Evolutionary conservation across 2,329 filamentous ascomycete genomes (phyloP), one percentile per base, ranked within the genome.

Genomic region (Albophoma yamanashiensis): DNA sequence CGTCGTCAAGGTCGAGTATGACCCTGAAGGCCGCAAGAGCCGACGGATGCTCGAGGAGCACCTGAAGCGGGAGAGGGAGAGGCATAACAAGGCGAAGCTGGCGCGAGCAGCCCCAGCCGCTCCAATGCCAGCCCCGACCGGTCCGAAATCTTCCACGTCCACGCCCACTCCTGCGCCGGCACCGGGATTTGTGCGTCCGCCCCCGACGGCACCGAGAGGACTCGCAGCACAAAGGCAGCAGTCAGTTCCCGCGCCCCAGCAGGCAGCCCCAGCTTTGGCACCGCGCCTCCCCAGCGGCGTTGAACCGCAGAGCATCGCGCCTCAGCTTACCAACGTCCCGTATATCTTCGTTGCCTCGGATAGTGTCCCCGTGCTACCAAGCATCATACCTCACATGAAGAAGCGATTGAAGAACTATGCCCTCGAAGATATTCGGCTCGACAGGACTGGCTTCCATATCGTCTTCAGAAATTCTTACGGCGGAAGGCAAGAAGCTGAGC

Each of bases 321-420:
- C 82, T 40, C 86, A 87, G 64, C 84, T 97, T 58, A 86, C 88
- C 68, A 83, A 86, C 58, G 87, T 90, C 61, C 94, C 94, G 0
- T 97, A 96, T 70, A 87, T 97, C 43, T 97, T 96, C 70, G 88
- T 99, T 60, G 82, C 91, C n/a, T 85, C 90, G 65, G 84, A 87
- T 62, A 92, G 89, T 66, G 93, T 99, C 1, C 94, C 94, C 1
- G 89, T 96, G 15, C 84, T 97, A 69, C 82, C 83, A 39, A 89
- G 91, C 31, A 97, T 93, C 1, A 84, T 97, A 60, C 86, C 89
- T 4, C 94, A 99, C 75, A 82, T 99, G 76, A 91, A 91, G 75
- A 95, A 93, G 73, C 84, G 93, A 57, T 79, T 97, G 59, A 94
- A 93, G 73, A 85, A 87, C 57, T 96, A 89, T 71, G 80, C 84